phyloP scores from a whole-genome alignment of 148 eudicot genomes.

The Rhododendron molle region DNA sequence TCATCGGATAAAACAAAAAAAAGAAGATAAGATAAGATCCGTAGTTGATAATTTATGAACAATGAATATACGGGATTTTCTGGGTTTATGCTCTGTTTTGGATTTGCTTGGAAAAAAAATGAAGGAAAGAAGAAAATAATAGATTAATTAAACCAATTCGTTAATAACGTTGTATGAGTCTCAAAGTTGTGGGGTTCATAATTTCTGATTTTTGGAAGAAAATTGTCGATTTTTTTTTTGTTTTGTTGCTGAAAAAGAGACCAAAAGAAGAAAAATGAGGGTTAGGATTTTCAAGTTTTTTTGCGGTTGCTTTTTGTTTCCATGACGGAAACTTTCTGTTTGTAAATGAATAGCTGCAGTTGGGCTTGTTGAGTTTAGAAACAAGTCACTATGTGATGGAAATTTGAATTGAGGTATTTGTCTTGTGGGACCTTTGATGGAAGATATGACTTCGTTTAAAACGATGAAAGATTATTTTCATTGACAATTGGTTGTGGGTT shows the following conservation, averaged over 20 bases:
- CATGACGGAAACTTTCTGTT: neutral
- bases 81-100: neutral
- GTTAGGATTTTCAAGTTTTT: neutral
- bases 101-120: neutral
- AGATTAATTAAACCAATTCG: neutral
- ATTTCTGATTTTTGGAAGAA: neutral
- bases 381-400: neutral
- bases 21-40: neutral
- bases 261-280: neutral
- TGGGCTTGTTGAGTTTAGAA: neutral
- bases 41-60: neutral
- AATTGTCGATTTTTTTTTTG: neutral
- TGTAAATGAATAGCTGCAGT: neutral
- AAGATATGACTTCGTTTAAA: neutral
- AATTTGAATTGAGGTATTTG: neutral
- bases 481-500: slow-evolving; percentile 1
- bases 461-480: neutral
- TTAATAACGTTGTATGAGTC: neutral
- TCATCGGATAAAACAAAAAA: neutral
- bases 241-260: neutral
- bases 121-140: neutral
- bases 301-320: neutral
- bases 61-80: neutral
- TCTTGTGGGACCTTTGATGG: slow-evolving; percentile 2
- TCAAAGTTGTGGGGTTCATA: neutral